These are phyloP conservation scores for Kurtzmaniella quercitrusa DNA, from an alignment of 1,139 yeast species.

Conservation along the genomic window DNA sequence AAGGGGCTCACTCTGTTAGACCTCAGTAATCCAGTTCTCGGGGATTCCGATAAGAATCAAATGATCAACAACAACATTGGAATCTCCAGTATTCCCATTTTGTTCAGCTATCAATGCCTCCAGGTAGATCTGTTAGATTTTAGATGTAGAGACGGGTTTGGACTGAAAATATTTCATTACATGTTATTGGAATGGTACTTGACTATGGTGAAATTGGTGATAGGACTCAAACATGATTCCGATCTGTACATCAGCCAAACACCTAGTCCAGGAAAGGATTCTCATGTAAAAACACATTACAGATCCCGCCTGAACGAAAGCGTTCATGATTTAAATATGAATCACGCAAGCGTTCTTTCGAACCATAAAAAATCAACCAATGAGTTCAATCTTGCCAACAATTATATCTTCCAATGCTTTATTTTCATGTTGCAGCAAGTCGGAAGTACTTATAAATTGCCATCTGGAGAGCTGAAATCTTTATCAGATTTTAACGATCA, in stretches of 20 bases:
- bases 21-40: not conserved
- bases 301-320: constrained; percentile 3
- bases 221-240: constrained; percentile 16
- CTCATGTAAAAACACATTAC: not conserved
- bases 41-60: constrained; percentile 11
- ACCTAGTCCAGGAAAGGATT: not conserved
- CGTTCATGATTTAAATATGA: constrained; percentile 1
- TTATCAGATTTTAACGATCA: constrained; percentile 5
- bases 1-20: constrained; percentile 3
- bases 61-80: constrained; percentile 37
- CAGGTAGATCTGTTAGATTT: constrained; percentile 13
- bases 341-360: not conserved
- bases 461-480: constrained; percentile 3
- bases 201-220: constrained; percentile 30
- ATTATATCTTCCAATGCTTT: constrained; percentile 27
- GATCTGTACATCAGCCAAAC: constrained; percentile 1
- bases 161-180: constrained; percentile 14
- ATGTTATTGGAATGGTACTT: constrained; percentile 39
- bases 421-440: constrained; percentile 19
- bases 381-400: constrained; percentile 11
- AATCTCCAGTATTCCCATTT: constrained; percentile 41
- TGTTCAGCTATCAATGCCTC: constrained; percentile 32
- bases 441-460: constrained; percentile 11
- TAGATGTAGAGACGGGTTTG: constrained; percentile 15
- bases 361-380: constrained; percentile 1